Evolutionary conservation across 2,329 filamentous ascomycete species (phyloP), one percentile per base, ranked within the genome.

Genomic region (Pezicula radicicola): DNA sequence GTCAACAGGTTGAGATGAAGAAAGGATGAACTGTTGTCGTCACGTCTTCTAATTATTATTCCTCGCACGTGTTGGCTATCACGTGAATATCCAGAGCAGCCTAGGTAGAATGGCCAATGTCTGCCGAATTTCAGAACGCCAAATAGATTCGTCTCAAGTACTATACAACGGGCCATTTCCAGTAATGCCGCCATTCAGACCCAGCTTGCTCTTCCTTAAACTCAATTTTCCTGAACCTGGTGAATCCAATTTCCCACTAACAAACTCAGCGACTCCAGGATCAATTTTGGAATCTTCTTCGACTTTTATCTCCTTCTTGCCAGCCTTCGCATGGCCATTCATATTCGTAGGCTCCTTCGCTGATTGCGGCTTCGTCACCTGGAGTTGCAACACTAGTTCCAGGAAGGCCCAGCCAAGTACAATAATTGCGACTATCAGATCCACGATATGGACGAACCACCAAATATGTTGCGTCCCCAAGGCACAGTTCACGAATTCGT

Each of bases 401-500:
- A 45, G 19, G 25, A 33, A 15, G n/a, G 21, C 42, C 42, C 42
- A 45, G 15, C 30, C 42, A 9, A 45, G 9, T 12, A 45, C 42
- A 12, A 45, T 27, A 9, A 45, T 45, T 9, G 27, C 21, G 13
- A 45, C 42, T 16, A 67, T 60, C 6, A 66, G 48, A 60, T 91
- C 86, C 33, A 91, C 55, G 43, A 92, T 77, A 74, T 97, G 92
- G 6, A 94, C 84, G 4, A 82, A 78, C 94, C 94, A 99, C 94
- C 94, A 99, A 48, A 92, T 79, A 72, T 96, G 91, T 76, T 97
- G 93, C 21, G 85, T 83, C 1, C 94, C 94, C 35, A 96, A 72
- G 3, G 81, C 77, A 66, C 94, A 99, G 57, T 82, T 88, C 8
- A 75, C 76, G 61, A 94, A 94, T 61, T 93, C 89, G 59, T 89